Percentiles rank a stretch among this genome's conserved stretches.
These are phyloP conservation scores for Botryotinia narcissicola DNA, from an alignment of 2,329 filamentous ascomycete genomes.

Conservation along the genomic window DNA sequence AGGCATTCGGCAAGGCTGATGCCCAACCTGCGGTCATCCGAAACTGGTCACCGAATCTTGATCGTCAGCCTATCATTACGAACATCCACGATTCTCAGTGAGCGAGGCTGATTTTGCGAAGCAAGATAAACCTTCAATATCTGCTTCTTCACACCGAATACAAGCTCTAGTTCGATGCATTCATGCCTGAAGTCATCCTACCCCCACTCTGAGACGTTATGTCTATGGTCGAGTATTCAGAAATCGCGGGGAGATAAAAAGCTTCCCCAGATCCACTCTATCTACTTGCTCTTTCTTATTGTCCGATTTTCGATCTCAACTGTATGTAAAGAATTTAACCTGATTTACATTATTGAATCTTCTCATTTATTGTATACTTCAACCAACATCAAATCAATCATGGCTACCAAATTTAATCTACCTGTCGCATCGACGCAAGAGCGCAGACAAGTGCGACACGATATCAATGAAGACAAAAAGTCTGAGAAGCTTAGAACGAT, in stretches of 20 bases:
- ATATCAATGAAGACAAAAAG: neutral
- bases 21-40: neutral
- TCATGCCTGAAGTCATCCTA: neutral
- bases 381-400: neutral
- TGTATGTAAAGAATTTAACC: neutral
- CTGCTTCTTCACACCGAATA: neutral
- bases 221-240: neutral
- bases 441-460: neutral
- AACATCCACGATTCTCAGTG: neutral
- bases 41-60: constrained; percentile 20
- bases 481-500: neutral
- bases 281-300: neutral
- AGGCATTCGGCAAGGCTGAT: constrained; percentile 10
- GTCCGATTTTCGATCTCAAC: neutral
- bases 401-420: neutral
- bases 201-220: neutral
- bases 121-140: neutral
- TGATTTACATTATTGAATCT: neutral
- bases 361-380: neutral
- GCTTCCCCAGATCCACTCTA: neutral
- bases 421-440: neutral
- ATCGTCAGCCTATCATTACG: neutral
- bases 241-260: neutral
- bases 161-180: neutral
- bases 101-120: constrained; percentile 22